phyloP scores from a whole-genome alignment of 495 filamentous ascomycete genomes.

The Penicillium goetzii region DNA sequence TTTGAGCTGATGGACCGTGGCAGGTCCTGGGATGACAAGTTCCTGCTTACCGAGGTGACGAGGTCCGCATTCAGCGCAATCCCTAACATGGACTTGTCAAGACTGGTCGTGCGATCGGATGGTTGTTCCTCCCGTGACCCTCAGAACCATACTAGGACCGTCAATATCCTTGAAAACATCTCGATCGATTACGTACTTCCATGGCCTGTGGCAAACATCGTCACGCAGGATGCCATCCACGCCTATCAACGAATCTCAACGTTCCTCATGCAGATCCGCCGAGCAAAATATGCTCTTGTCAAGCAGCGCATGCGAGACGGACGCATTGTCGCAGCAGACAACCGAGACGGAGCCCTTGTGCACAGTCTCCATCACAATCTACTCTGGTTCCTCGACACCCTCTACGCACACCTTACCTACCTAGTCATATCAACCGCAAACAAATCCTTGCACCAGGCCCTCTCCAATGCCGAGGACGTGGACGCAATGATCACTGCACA shows the following conservation, averaged over 20 bases:
- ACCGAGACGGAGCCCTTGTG: constrained; percentile 49
- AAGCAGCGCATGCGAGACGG: constrained; percentile 51
- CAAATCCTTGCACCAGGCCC: constrained; percentile 50
- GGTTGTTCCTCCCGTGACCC: constrained; percentile 18
- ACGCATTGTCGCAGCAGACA: constrained; percentile 9
- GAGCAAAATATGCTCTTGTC: constrained; percentile 70
- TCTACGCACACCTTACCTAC: constrained; percentile 76
- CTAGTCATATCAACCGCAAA: constrained; percentile 67
- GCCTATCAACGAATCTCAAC: constrained; percentile 72
- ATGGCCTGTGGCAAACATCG: constrained; percentile 86
- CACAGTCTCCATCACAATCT: constrained; percentile 72
- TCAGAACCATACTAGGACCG: constrained; percentile 35
- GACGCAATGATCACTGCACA: constrained; percentile 81
- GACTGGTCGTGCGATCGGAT: constrained; percentile 57
- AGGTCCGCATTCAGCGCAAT: constrained; percentile 65
- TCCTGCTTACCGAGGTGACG: constrained; percentile 77
- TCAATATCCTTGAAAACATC: constrained; percentile 59
- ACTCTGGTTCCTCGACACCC: constrained; percentile 74
- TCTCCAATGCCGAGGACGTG: constrained; percentile 70
- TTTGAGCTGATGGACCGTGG: constrained; percentile 78
- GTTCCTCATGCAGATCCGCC: constrained; percentile 75
- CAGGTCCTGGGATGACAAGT: constrained; percentile 78
- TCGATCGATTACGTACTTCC: constrained; percentile 66
- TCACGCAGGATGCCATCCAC: constrained; percentile 61
- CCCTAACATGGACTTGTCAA: constrained; percentile 57